Percentiles rank a stretch among this genome's conserved stretches.
These are phyloP conservation scores for Trichoderma aggressivum DNA, from an alignment of 2,329 filamentous ascomycete genomes.

Conservation along the genomic window DNA sequence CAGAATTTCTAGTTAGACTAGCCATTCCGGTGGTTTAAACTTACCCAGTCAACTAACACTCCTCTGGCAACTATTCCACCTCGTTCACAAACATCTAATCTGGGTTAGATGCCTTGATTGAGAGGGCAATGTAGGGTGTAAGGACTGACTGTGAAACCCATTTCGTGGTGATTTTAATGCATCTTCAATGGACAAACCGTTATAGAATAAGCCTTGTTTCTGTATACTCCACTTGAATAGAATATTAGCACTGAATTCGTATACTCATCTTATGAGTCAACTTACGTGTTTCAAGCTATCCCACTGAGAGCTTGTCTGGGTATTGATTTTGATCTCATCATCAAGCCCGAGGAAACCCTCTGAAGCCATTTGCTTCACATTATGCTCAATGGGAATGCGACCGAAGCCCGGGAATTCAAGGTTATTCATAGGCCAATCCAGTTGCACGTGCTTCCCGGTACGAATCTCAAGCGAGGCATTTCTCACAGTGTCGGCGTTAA, in stretches of 20 bases:
- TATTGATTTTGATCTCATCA: conserved; percentile 1
- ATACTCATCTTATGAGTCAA: background rate
- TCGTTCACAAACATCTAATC: background rate
- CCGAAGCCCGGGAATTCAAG: background rate
- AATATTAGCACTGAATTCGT: background rate
- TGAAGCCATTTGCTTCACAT: background rate
- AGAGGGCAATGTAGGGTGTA: background rate
- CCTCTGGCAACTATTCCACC: background rate
- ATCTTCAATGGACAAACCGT: background rate
- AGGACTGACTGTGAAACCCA: background rate
- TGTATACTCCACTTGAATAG: background rate
- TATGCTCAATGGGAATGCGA: background rate
- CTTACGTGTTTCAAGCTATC: background rate
- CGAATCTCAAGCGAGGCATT: background rate
- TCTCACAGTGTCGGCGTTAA: background rate
- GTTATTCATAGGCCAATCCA: background rate
- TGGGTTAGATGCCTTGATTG: background rate
- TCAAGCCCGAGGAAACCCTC: background rate
- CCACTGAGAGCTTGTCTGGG: conserved; percentile 4
- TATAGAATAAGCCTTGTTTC: background rate
- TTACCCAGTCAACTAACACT: background rate
- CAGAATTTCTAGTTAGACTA: background rate
- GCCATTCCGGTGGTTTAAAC: background rate
- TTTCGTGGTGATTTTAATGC: background rate
- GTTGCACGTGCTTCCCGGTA: background rate